These are phyloP conservation scores for Podospora sp. DNA, from an alignment of 495 filamentous ascomycete species.

Conservation along the genomic window DNA sequence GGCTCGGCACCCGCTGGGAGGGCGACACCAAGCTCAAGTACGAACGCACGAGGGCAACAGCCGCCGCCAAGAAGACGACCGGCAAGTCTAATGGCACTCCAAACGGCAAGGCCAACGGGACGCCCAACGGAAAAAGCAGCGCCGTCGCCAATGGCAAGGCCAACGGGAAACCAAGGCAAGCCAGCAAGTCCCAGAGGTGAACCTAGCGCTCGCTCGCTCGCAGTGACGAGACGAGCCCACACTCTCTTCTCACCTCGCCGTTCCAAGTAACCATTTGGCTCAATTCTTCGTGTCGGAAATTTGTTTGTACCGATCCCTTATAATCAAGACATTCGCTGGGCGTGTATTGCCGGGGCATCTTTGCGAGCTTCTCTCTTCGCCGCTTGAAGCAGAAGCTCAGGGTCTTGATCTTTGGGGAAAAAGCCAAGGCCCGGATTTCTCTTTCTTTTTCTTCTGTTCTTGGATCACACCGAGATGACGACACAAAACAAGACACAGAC, in stretches of 20 bases:
- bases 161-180: neutral
- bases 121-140: constrained; percentile 26
- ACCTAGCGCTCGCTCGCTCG: neutral
- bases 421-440: neutral
- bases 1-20: constrained; percentile 72
- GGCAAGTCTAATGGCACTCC: constrained; percentile 24
- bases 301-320: constrained; percentile 3
- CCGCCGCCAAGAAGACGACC: constrained; percentile 39
- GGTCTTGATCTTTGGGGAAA: neutral
- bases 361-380: neutral
- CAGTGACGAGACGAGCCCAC: neutral
- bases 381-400: neutral
- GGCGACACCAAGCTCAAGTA: constrained; percentile 56
- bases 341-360: constrained; percentile 18
- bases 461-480: neutral
- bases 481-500: neutral
- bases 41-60: constrained; percentile 41
- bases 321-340: constrained; percentile 19
- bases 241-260: neutral
- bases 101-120: constrained; percentile 24
- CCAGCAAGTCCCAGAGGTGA: neutral
- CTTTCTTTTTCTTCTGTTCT: neutral
- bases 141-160: constrained; percentile 8
- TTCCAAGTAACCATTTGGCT: neutral
- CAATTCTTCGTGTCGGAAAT: neutral